Percentiles rank a stretch among this genome's conserved stretches.
Evolutionary conservation across 495 filamentous ascomycete genomes (phyloP).

Genomic region (Neurospora tetraspora): DNA sequence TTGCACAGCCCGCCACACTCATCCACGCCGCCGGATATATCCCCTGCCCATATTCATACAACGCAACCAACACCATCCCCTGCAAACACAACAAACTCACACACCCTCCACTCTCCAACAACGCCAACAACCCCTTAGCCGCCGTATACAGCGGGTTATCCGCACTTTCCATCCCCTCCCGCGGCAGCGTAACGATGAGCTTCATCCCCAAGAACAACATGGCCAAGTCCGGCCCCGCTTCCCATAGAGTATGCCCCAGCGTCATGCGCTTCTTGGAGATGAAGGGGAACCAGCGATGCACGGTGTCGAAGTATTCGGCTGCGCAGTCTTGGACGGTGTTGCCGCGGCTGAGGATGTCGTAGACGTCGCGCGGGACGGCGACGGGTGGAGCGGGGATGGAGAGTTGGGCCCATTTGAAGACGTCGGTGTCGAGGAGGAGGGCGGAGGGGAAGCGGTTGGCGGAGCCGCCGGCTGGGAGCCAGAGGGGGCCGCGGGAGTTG

Average conservation of each 20-base stretch:
- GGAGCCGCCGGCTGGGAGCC: conserved; percentile 2
- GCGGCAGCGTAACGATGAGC: conserved; percentile 24
- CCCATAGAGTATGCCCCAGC: conserved; percentile 27
- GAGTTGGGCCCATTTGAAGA: conserved; percentile 24
- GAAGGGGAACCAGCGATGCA: conserved; percentile 43
- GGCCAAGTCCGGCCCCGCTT: conserved; percentile 36
- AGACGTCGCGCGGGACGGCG: conserved; percentile 26
- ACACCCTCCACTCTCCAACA: conserved; percentile 28
- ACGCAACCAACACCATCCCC: conserved; percentile 30
- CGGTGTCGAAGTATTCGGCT: conserved; percentile 22
- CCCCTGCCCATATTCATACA: conserved; percentile 40
- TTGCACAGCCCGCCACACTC: conserved; percentile 29
- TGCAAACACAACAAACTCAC: conserved; percentile 35
- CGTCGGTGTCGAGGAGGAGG: conserved; percentile 27
- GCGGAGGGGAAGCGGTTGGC: conserved; percentile 11
- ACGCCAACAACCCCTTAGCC: conserved; percentile 29
- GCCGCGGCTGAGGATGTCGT: conserved; percentile 20
- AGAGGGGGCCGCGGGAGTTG: conserved; percentile 5
- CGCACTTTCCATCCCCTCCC: conserved; percentile 7
- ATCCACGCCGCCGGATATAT: conserved; percentile 43
- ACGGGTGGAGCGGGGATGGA: conserved; percentile 19
- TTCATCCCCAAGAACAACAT: conserved; percentile 43
- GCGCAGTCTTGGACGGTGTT: conserved; percentile 21
- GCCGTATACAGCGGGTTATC: conserved; percentile 31
- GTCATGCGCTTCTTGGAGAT: conserved; percentile 38